Conservation (phyloP, 306 rosid species). For the Trifolium dubium region DNA sequence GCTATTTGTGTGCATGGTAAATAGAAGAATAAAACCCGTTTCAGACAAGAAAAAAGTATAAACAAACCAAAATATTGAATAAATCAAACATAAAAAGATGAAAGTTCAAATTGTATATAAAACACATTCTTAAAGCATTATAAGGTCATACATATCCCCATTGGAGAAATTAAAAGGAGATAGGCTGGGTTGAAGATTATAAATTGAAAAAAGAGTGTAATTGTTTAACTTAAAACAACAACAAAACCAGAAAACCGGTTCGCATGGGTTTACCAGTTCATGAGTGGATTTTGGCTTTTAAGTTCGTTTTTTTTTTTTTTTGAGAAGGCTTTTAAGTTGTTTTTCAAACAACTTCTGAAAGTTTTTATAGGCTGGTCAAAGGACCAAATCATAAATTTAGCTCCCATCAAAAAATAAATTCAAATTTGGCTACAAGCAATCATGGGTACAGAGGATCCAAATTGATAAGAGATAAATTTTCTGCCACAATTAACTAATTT, state of each 20-base stretch:
- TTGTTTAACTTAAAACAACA: neutral
- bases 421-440: neutral
- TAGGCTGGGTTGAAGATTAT: neutral
- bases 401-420: neutral
- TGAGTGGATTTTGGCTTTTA: neutral
- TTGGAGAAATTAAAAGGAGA: neutral
- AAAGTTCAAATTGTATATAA: neutral
- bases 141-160: neutral
- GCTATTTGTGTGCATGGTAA: neutral
- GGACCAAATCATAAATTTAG: neutral
- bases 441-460: neutral
- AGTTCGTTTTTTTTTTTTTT: no score
- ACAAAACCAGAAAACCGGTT: neutral
- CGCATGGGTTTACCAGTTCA: neutral
- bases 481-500: neutral
- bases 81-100: neutral
- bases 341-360: neutral
- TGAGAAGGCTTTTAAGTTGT: no score
- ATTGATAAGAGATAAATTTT: neutral
- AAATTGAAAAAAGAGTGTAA: neutral
- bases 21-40: neutral
- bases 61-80: neutral
- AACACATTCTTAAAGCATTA: neutral
- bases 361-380: neutral
- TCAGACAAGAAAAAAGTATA: no score